Evolutionary conservation across 441 rosid species (phyloP).

Genomic region (Corymbia calophylla): DNA sequence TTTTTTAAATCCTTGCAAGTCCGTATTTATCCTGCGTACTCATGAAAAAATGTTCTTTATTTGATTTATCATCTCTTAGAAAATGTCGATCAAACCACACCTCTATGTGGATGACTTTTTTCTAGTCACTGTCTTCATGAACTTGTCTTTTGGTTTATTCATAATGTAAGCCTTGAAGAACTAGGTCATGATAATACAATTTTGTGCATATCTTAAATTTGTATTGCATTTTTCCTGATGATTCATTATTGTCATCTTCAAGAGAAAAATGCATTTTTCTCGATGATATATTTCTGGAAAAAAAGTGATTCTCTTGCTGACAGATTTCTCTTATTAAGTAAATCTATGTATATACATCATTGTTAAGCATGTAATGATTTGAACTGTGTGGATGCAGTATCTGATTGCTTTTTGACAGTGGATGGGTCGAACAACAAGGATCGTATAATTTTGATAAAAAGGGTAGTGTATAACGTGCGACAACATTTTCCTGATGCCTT

Average conservation of each 20-base stretch:
- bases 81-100: background rate
- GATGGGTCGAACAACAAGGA: background rate
- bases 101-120: background rate
- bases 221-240: background rate
- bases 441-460: background rate
- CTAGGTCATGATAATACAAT: background rate
- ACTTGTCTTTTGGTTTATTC: background rate
- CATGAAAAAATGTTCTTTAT: background rate
- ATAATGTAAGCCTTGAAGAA: background rate
- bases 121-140: background rate
- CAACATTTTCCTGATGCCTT: background rate
- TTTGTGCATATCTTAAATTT: too few relatives aligned
- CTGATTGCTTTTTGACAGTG: background rate
- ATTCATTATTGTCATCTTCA: background rate
- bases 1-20: too few relatives aligned
- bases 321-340: accelerated
- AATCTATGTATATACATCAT: too few relatives aligned
- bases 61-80: too few relatives aligned
- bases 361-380: background rate
- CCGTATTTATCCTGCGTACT: too few relatives aligned
- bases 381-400: background rate
- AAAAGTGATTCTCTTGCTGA: background rate
- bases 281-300: background rate
- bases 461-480: background rate
- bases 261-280: background rate